phyloP scores from a whole-genome alignment of 768 basidiomycete genomes.

The Tricholoma furcatifolium region DNA sequence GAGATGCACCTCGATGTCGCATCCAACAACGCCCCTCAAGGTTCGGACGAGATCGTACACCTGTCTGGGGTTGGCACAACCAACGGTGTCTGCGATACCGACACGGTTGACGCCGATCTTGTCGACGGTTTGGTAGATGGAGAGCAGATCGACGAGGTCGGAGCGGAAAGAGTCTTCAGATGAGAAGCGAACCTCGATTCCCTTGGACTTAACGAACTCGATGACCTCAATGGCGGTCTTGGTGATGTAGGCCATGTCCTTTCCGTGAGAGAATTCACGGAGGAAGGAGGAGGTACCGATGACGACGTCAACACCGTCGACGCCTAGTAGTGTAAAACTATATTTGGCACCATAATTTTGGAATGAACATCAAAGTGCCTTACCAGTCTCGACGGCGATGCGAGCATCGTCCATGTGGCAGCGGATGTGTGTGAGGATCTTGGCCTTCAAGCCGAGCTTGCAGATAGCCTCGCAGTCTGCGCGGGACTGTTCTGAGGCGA shows the following conservation, averaged over 20 bases:
- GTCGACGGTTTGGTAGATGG: constrained; percentile 99
- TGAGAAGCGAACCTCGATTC: constrained; percentile 98
- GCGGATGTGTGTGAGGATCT: constrained; percentile 98
- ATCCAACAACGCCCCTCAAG: constrained; percentile 90
- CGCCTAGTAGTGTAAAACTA: constrained; percentile 50
- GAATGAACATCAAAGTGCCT: constrained; percentile 17
- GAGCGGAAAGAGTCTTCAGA: constrained; percentile 99
- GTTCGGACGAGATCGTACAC: constrained; percentile 98
- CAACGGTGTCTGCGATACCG: constrained; percentile 98
- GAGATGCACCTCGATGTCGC: constrained; percentile 97
- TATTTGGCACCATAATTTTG: background rate
- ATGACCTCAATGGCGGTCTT: constrained; percentile 99
- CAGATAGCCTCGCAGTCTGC: constrained; percentile 97
- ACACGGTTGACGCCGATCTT: constrained; percentile 99
- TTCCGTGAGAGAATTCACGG: constrained; percentile 98
- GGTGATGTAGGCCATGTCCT: constrained; percentile 99
- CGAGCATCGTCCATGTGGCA: constrained; percentile 99
- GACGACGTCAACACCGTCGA: constrained; percentile 98
- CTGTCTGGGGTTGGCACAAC: constrained; percentile 97
- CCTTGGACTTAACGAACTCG: constrained; percentile 99
- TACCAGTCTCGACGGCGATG: constrained; percentile 97
- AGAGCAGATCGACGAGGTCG: constrained; percentile 96
- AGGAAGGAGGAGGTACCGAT: constrained; percentile 99
- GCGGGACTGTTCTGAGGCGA: constrained; percentile 93
- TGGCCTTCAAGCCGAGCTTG: constrained; percentile 94